Evolutionary conservation across 768 basidiomycete species (phyloP), one percentile per base, ranked within the genome.

Genomic region (Lactifluus hygrophoroides): DNA sequence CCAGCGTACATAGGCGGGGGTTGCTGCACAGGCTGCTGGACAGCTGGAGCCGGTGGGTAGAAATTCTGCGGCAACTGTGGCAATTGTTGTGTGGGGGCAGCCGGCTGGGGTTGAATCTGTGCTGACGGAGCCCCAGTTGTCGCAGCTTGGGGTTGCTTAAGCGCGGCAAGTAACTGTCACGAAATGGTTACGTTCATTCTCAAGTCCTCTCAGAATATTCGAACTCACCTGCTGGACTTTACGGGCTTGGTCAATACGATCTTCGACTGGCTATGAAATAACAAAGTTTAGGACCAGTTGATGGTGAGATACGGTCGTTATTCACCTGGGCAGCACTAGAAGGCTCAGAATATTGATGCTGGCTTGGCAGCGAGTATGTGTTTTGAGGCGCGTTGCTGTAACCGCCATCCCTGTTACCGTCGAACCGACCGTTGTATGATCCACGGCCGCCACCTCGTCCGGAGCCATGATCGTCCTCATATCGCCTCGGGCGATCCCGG

Each of bases 191-290:
- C 54, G 50, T 43, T 47, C n/a, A 38, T 50, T 17, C 19, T 23
- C 46, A 51, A 47, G 23, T 7, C 30, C 35, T 21, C 28, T 10
- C 11, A 14, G 9, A 37, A 17, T 3, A n/a, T 35, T 35, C 1
- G 7, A 51, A 49, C 30, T 19, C 16, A 84, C 81, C 65, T 91
- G 88, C 67, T 93, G 91, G 9, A 94, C 90, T 70, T 81, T 87
- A 55, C 85, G 81, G 8, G 91, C 90, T 76, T 93, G 88, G 66
- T 94, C 92, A 19, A 94, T 75, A 13, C 91, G 86, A 50, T 93
- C 90, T 57, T 93, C 89, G 11, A 74, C 70, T 40, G 77, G 73
- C 80, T 83, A 34, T 5, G 43, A 30, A 16, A 47, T 11, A 19
- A 50, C n/a, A 21, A 23, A 11, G 32, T 42, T 60, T 32, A 56